Base-by-base conservation (phyloP, 2,329 filamentous ascomycete species). In the Purpureocillium takamizusanense region DNA sequence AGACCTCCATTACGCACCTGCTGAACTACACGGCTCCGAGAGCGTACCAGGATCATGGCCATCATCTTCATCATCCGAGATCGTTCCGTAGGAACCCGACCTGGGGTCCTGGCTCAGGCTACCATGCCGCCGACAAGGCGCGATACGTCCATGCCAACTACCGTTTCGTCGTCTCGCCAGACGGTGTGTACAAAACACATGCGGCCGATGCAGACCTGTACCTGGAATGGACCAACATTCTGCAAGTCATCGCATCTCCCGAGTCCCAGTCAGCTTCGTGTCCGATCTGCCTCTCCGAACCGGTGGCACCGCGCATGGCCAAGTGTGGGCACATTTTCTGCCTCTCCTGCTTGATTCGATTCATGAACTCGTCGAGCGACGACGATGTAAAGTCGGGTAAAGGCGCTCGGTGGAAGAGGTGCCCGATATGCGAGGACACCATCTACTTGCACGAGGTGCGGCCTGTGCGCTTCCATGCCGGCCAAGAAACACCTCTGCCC, bases 261-360 rank as follows among this genome's bases (percentile, higher is more conserved):
- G 81, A 92, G 59, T 95, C 89, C 0, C 92, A 98, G 61, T 72
- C 80, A 32, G 77, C 89, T 3, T 87, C 85, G 16, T 98, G 92
- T 57, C 92, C 92, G 1, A 98, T 98, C 39, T 98, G 92, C 55
- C 75, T 98, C 21, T 94, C 85, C 2, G 86, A 85, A 39, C 92
- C 92, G 2, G 86, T 94, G 14, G 92, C 92, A 7, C 89, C 92
- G 25, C 81, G 92, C 40, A 98, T 98, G 90, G 89, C 92, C 31
- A 90, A 83, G 55, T 98, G 92, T 54, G 92, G 92, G 1, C 92
- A 98, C 57, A 95, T 98, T 11, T 97, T 95, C 59, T 98, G 92
- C 56, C 67, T 97, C 27, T 82, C 92, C 6, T 98, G 92, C 56
- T 64, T 97, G 44, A 86, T 97, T 46, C 83, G 92, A 36, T 98